phyloP scores from a whole-genome alignment of 768 basidiomycete genomes.

The Clitopilus passeckerianus region DNA sequence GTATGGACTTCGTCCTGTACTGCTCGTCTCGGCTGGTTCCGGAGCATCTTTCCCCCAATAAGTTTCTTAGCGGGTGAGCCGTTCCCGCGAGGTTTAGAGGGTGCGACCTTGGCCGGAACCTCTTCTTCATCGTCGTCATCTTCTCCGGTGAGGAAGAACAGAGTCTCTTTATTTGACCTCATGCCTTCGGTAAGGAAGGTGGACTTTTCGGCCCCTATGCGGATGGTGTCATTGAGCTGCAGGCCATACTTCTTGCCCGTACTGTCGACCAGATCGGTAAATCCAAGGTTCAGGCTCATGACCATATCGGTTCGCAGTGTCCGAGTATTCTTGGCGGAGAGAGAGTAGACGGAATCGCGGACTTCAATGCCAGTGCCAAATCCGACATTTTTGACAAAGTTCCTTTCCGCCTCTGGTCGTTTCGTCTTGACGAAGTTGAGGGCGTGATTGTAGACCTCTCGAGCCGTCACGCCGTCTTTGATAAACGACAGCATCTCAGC shows the following conservation, averaged over 20 bases:
- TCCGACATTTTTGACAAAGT: constrained; percentile 86
- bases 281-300: constrained; percentile 80
- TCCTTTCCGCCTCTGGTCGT: constrained; percentile 75
- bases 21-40: constrained; percentile 87
- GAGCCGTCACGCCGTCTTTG: constrained; percentile 70
- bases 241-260: constrained; percentile 86
- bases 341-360: constrained; percentile 79
- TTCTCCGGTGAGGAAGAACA: constrained; percentile 76
- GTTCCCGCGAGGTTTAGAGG: constrained; percentile 50
- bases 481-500: constrained; percentile 68
- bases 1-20: constrained; percentile 81
- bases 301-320: constrained; percentile 77
- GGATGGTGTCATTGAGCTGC: constrained; percentile 85
- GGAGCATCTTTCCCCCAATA: constrained; percentile 79
- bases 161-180: constrained; percentile 79
- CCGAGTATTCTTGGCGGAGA: constrained; percentile 77
- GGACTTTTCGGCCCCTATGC: constrained; percentile 62
- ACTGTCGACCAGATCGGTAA: constrained; percentile 74
- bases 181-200: constrained; percentile 78
- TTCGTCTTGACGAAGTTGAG: constrained; percentile 67
- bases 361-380: constrained; percentile 95
- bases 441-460: constrained; percentile 81
- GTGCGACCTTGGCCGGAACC: constrained; percentile 46
- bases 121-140: constrained; percentile 50
- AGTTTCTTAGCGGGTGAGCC: constrained; percentile 70